phyloP scores from a whole-genome alignment of 2,329 filamentous ascomycete species.

The Colletotrichum spaethianum region DNA sequence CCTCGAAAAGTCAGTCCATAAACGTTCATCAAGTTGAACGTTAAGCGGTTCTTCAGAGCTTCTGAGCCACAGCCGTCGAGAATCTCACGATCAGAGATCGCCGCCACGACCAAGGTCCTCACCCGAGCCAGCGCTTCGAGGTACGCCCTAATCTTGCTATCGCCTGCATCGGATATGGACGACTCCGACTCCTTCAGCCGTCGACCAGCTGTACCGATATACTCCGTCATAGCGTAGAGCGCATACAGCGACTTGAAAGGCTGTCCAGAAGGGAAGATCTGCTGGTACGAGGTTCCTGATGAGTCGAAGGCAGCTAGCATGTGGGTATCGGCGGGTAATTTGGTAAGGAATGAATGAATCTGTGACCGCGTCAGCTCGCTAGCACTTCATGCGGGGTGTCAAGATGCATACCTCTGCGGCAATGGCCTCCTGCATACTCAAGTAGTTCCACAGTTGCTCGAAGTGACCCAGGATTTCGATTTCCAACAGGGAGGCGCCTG shows the following conservation, averaged over 20 bases:
- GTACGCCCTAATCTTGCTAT: constrained; percentile 46
- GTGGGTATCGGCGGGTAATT: constrained; percentile 77
- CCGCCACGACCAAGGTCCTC: constrained; percentile 70
- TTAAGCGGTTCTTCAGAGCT: constrained; percentile 63
- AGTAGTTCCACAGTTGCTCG: constrained; percentile 84
- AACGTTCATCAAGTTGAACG: constrained; percentile 69
- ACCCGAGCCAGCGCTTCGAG: constrained; percentile 58
- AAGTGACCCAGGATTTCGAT: constrained; percentile 86
- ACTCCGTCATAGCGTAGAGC: constrained; percentile 75
- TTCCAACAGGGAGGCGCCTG: constrained; percentile 76
- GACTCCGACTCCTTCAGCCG: constrained; percentile 44
- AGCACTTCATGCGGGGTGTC: background rate
- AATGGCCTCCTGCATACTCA: constrained; percentile 80
- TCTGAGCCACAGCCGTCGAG: constrained; percentile 48
- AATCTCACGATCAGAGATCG: constrained; percentile 37
- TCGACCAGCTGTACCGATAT: constrained; percentile 63
- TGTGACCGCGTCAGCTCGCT: constrained; percentile 48
- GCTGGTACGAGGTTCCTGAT: constrained; percentile 64
- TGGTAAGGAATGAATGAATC: constrained; percentile 80
- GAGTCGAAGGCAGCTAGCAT: constrained; percentile 73
- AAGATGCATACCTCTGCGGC: constrained; percentile 72
- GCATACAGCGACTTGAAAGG: constrained; percentile 84
- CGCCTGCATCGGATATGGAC: constrained; percentile 28
- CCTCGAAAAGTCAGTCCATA: constrained; percentile 70
- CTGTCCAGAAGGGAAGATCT: constrained; percentile 78